Percentiles rank a stretch among this genome's conserved stretches.
Evolutionary conservation across 2,329 filamentous ascomycete species (phyloP).

Genomic region (Diaporthe longicolla): DNA sequence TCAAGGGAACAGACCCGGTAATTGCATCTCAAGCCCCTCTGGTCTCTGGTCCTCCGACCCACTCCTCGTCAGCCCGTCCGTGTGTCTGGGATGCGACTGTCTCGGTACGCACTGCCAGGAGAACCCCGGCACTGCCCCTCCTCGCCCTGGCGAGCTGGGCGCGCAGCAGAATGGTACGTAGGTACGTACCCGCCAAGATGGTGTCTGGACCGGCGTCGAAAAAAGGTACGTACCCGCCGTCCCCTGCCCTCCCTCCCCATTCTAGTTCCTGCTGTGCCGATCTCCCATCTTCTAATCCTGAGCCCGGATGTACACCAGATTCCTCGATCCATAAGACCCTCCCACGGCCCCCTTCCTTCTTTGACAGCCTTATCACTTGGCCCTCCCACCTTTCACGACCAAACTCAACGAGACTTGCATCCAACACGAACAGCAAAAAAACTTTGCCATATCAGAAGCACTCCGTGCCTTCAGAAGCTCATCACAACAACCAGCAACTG

Average conservation of each 20-base stretch:
- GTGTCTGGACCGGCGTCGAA: slow-evolving; percentile 31
- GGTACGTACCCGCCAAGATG: slow-evolving; percentile 25
- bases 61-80: neutral
- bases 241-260: slow-evolving; percentile 26
- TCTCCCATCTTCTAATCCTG: slow-evolving; percentile 34
- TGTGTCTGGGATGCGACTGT: slow-evolving; percentile 32
- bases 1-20: slow-evolving; percentile 14
- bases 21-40: slow-evolving; percentile 29
- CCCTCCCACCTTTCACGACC: slow-evolving; percentile 4
- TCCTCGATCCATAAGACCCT: slow-evolving; percentile 43
- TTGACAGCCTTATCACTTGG: neutral
- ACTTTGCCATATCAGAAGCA: neutral
- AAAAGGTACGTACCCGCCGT: slow-evolving; percentile 34
- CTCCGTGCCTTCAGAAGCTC: neutral
- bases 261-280: slow-evolving; percentile 38
- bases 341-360: slow-evolving; percentile 38
- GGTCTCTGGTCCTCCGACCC: neutral
- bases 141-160: slow-evolving; percentile 27
- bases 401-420: neutral
- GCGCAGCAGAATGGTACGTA: slow-evolving; percentile 33
- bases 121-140: slow-evolving; percentile 37
- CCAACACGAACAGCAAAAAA: neutral
- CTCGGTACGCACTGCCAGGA: slow-evolving; percentile 22
- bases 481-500: no score
- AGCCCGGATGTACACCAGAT: slow-evolving; percentile 39